A percentile compares a stretch with the other conserved stretches of the same genome.
These are phyloP conservation scores for Hypomyces rosellus DNA, from an alignment of 2,329 filamentous ascomycete genomes.

Conservation along the genomic window DNA sequence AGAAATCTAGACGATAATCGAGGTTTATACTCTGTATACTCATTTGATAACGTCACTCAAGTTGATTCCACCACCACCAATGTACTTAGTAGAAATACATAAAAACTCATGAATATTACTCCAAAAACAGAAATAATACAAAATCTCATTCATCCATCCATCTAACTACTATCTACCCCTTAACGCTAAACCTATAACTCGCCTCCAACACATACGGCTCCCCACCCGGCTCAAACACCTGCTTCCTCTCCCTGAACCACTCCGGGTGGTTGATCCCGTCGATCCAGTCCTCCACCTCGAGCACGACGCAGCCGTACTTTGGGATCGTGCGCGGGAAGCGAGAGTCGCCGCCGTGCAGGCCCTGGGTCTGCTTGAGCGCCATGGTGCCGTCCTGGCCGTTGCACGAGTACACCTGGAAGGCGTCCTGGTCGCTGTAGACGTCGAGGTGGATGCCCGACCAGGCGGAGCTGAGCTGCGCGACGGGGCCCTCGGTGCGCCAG, in stretches of 20 bases:
- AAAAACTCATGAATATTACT: no score
- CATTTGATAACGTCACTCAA: no score
- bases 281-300: conserved; percentile 92
- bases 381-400: conserved; percentile 66
- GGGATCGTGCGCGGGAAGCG: conserved; percentile 55
- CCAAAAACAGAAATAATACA: no score
- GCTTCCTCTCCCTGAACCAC: conserved; percentile 64
- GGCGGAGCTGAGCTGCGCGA: conserved; percentile 61
- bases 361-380: conserved; percentile 65
- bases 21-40: no score
- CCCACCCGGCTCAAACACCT: conserved; percentile 53
- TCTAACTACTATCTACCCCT: no score
- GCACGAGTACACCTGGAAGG: conserved; percentile 85
- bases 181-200: conserved; percentile 53
- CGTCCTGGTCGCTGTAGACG: conserved; percentile 75
- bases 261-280: conserved; percentile 88
- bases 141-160: no score
- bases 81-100: no score
- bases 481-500: conserved; percentile 55
- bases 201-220: conserved; percentile 58
- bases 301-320: conserved; percentile 77
- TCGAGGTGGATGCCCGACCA: conserved; percentile 82
- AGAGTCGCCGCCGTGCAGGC: conserved; percentile 46
- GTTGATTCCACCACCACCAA: no score
- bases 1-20: no score